These are phyloP conservation scores for Lecanoromycetidae sp. DNA, from an alignment of 2,329 filamentous ascomycete species.

Conservation along the genomic window DNA sequence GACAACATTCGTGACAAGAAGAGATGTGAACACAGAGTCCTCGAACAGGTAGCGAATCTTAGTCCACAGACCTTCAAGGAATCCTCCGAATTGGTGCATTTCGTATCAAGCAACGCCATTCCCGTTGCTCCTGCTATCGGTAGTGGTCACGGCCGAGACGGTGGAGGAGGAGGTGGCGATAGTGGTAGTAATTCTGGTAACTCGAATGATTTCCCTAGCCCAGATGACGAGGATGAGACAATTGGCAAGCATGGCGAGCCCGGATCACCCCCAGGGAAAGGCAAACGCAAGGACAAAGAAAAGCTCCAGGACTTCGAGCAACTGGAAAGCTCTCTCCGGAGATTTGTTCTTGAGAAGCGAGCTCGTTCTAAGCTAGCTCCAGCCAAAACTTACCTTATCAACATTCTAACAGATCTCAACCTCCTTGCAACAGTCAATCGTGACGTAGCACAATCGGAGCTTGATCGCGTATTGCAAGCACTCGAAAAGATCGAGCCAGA, in stretches of 20 bases:
- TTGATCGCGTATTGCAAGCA: constrained; percentile 70
- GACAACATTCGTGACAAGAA: constrained; percentile 88
- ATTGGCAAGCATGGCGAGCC: constrained; percentile 40
- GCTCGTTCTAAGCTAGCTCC: constrained; percentile 91
- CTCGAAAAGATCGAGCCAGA: constrained; percentile 72
- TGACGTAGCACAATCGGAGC: constrained; percentile 72
- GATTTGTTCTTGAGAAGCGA: constrained; percentile 92
- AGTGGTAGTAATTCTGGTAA: constrained; percentile 31
- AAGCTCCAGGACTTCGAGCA: constrained; percentile 82
- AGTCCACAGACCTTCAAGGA: constrained; percentile 92
- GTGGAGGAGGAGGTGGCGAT: constrained; percentile 46
- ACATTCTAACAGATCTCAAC: constrained; percentile 78
- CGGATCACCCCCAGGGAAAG: constrained; percentile 41
- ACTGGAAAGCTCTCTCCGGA: constrained; percentile 73
- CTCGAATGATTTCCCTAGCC: constrained; percentile 21
- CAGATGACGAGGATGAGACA: constrained; percentile 43
- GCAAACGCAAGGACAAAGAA: constrained; percentile 77
- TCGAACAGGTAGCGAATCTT: constrained; percentile 78
- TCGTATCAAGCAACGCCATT: constrained; percentile 93
- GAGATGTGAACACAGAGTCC: constrained; percentile 79
- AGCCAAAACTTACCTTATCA: constrained; percentile 87
- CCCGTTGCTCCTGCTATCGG: constrained; percentile 52
- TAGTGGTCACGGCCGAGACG: constrained; percentile 39
- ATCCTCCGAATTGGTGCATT: constrained; percentile 83
- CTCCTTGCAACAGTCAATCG: constrained; percentile 74